phyloP scores from a whole-genome alignment of 345 rosid species.

The Eucalyptus curtisii region DNA sequence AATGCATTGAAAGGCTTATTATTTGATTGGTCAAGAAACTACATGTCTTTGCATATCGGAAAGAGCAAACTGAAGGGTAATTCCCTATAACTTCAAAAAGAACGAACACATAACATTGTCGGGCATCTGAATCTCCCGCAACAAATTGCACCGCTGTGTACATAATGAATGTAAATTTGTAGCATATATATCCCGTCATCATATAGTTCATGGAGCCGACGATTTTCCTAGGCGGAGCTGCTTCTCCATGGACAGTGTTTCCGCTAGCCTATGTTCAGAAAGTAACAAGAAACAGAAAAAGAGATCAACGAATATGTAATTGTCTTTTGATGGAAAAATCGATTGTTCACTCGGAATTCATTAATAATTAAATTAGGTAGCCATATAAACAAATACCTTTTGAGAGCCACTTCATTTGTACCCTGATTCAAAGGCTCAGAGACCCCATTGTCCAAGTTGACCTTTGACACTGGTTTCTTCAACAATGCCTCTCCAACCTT shows the following conservation, averaged over 20 bases:
- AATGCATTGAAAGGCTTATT: not conserved
- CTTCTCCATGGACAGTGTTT: not conserved
- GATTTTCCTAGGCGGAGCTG: not conserved
- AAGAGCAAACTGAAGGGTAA: not conserved
- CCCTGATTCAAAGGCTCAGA: not conserved
- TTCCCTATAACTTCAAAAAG: not conserved
- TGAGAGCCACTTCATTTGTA: slow-evolving; percentile 32
- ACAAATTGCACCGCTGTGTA: not conserved
- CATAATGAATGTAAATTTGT: not conserved
- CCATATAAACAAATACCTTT: slow-evolving; percentile 4
- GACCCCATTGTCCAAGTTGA: slow-evolving; percentile 35
- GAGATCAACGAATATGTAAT: not conserved
- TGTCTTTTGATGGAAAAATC: not conserved
- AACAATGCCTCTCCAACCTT: slow-evolving; percentile 36
- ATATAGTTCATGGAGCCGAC: not conserved
- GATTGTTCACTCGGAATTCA: not conserved
- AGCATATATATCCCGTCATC: not conserved
- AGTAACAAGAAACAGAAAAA: not conserved
- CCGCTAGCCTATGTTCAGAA: not conserved
- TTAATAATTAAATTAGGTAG: not conserved
- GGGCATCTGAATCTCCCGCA: not conserved
- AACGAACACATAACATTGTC: not conserved
- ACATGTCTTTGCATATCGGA: not conserved
- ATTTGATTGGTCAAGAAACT: not conserved
- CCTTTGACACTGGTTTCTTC: slow-evolving; percentile 36